Evolutionary conservation across 2,329 filamentous ascomycete species (phyloP), one percentile per base, ranked within the genome.

Genomic region (Camillea tinctor): DNA sequence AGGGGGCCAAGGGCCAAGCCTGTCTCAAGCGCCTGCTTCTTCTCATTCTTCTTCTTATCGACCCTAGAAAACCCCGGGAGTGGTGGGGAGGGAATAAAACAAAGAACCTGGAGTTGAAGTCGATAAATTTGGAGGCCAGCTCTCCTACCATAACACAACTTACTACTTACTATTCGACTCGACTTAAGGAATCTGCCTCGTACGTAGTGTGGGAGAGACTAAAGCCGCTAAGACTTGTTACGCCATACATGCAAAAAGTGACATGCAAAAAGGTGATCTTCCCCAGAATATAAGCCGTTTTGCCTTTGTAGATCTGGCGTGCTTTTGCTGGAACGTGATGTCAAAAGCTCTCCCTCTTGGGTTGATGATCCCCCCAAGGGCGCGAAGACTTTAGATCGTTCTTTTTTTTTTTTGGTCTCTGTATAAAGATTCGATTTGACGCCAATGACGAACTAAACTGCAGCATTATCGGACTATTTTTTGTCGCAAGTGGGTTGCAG

Each of bases 1-100:
- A 30, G 9, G 7, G 26, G n/a, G n/a, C n/a, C n/a, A 40, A 56
- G 60, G 64, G 66, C 56, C 62, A 59, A 63, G 57, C 57, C 60
- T 57, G 19, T 54, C 60, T 59, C 59, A 56, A 54, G 52, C 52
- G 52, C 52, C 36, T 54, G 36, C 30, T 54, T 30, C 26, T 30
- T 23, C 49, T 19, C n/a, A 50, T 21, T 19, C 30, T 54, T 30
- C 26, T 30, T 23, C 49, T 19, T 44, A 50, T 21, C 30, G 30
- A 54, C 24, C 17, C 20, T 21, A 21, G 52, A 52, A 36, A 9
- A 30, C 58, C 56, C 52, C 55, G 55, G 40, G 56, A 57, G 57
- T 55, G 50, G 36, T 56, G 52, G 58, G 56, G 36, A 54, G n/a
- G n/a, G n/a, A n/a, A n/a, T n/a, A n/a, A 56, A 59, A 23, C 6